Percentiles rank a stretch among this genome's conserved stretches.
Conservation (phyloP, 78 protist species). For the Polysphondylium violaceum region DNA sequence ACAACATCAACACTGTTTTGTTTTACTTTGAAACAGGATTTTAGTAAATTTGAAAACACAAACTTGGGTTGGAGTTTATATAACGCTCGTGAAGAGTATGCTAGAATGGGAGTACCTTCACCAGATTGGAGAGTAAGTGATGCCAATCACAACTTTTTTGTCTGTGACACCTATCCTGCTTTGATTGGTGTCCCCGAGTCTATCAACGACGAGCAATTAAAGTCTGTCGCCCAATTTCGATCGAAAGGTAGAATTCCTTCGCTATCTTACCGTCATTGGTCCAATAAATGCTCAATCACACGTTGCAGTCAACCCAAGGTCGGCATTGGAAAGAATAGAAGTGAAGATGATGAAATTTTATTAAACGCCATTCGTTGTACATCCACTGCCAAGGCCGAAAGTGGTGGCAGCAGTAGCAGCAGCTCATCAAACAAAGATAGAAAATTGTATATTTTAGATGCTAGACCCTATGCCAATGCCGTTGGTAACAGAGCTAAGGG, state of each 20-base stretch:
- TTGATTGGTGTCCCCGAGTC: slow-evolving; percentile 75
- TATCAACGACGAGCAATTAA: slow-evolving; percentile 61
- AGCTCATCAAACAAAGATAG: slow-evolving; percentile 14
- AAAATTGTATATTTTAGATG: slow-evolving; percentile 79
- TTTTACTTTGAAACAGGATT: slow-evolving; percentile 11
- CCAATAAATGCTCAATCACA: slow-evolving; percentile 78
- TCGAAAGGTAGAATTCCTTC: slow-evolving; percentile 89
- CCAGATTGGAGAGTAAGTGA: slow-evolving; percentile 83
- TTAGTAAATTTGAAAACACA: neutral
- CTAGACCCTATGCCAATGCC: slow-evolving; percentile 89
- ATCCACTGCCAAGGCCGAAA: neutral
- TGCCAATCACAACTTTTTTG: slow-evolving; percentile 58
- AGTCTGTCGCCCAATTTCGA: slow-evolving; percentile 72
- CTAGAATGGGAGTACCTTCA: slow-evolving; percentile 83
- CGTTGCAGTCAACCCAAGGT: slow-evolving; percentile 88
- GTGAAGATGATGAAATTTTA: slow-evolving; percentile 77
- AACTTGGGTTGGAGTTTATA: slow-evolving; percentile 71
- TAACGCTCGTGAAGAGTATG: slow-evolving; percentile 62
- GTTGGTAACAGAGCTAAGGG: slow-evolving; percentile 86
- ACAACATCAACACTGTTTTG: slow-evolving; percentile 21
- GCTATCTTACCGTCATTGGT: slow-evolving; percentile 79
- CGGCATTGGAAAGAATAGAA: slow-evolving; percentile 77
- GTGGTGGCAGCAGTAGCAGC: neutral
- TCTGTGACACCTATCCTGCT: slow-evolving; percentile 85
- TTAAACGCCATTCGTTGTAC: slow-evolving; percentile 71